These are phyloP conservation scores for Grosmannia huntii DNA, from an alignment of 2,329 filamentous ascomycete species.

Conservation along the genomic window DNA sequence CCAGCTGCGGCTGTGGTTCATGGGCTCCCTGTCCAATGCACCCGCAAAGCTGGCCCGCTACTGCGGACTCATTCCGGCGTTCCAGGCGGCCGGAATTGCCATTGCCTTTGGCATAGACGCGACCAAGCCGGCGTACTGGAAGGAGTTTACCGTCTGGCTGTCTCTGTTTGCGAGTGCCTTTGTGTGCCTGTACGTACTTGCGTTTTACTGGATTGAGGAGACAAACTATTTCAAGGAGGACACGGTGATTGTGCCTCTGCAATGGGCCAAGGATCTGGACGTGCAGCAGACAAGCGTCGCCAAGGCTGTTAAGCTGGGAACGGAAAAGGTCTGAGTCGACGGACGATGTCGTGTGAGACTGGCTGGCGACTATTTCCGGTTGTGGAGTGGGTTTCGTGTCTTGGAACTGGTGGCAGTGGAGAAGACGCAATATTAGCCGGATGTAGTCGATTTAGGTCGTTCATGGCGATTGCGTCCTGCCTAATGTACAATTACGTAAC, in stretches of 20 bases:
- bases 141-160: conserved; percentile 2
- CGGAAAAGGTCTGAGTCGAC: background rate
- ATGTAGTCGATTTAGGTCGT: too few species aligned
- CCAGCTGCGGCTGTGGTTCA: conserved; percentile 1
- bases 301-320: background rate
- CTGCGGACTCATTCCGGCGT: background rate
- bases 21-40: conserved; percentile 1
- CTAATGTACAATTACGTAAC: too few species aligned
- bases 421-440: too few species aligned
- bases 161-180: conserved; percentile 11
- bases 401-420: too few species aligned
- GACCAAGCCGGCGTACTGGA: conserved; percentile 1
- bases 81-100: conserved; percentile 1
- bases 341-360: too few species aligned
- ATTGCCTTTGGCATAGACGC: conserved; percentile 1
- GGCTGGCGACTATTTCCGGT: too few species aligned
- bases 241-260: background rate
- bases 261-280: background rate
- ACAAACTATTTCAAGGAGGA: background rate
- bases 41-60: conserved; percentile 1
- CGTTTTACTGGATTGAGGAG: background rate
- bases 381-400: too few species aligned
- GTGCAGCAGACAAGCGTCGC: conserved; percentile 4
- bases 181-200: background rate
- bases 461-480: too few species aligned